Conservation (phyloP, 202 grass and related monocot genomes). For the Dendrocalamus latiflorus region DNA sequence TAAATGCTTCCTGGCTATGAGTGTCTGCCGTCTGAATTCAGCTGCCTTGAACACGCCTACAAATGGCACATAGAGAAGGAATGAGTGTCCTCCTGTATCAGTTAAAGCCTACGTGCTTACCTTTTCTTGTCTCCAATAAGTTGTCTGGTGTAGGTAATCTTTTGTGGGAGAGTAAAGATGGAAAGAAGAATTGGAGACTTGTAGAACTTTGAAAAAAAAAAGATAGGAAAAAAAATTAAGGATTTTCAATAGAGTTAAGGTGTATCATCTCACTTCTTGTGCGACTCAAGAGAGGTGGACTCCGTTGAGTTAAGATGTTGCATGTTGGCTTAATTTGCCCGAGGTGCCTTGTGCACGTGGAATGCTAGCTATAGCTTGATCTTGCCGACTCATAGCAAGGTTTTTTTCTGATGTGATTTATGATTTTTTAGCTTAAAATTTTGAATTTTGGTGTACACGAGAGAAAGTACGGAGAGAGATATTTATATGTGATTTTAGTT, state of each 20-base stretch:
- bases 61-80: background rate
- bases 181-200: slow-evolving; percentile 34
- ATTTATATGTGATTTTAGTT: too few relatives aligned
- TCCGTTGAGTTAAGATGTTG: background rate
- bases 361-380: background rate
- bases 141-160: slow-evolving; percentile 32
- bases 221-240: background rate
- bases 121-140: slow-evolving; percentile 27
- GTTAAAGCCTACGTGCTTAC: slow-evolving; percentile 11
- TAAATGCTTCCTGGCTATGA: slow-evolving; percentile 29
- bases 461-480: too few relatives aligned
- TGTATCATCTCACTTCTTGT: background rate
- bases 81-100: slow-evolving; percentile 28
- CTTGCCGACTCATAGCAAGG: background rate
- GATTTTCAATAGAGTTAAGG: background rate
- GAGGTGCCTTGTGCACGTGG: background rate
- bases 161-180: slow-evolving; percentile 26
- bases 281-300: background rate
- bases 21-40: background rate
- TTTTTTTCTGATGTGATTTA: too few relatives aligned
- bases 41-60: background rate
- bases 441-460: too few relatives aligned
- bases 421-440: too few relatives aligned
- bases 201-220: slow-evolving; percentile 17
- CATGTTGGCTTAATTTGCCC: background rate